Percentiles rank a stretch among this genome's conserved stretches.
Conservation (phyloP, 148 eudicot species). For the Dysphania ambrosioides region DNA sequence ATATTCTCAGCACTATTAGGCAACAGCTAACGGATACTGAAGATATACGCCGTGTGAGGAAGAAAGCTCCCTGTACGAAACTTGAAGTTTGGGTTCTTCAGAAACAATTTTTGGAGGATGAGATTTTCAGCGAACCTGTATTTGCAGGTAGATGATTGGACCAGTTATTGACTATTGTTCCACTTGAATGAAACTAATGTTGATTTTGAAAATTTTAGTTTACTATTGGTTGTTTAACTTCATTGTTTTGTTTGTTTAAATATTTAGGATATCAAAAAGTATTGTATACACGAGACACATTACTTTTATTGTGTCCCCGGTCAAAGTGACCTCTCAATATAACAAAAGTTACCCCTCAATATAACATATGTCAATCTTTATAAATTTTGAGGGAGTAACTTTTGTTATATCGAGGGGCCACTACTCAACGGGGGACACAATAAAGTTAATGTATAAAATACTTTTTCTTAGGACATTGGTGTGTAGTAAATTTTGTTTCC, state of each 20-base stretch:
- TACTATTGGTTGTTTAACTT: neutral
- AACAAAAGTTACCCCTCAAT: too few species aligned
- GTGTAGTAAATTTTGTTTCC: too few species aligned
- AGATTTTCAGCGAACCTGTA: slow-evolving; percentile 61
- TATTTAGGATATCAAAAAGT: too few species aligned
- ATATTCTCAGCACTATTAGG: slow-evolving; percentile 60
- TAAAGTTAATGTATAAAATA: too few species aligned
- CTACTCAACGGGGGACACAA: too few species aligned
- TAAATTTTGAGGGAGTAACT: too few species aligned
- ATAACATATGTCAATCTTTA: too few species aligned
- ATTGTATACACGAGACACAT: too few species aligned
- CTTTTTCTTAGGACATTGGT: too few species aligned
- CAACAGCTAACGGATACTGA: slow-evolving; percentile 73
- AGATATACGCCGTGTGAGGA: slow-evolving; percentile 83
- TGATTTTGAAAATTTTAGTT: neutral
- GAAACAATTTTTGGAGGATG: slow-evolving; percentile 70
- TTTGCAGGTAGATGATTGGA: slow-evolving; percentile 51
- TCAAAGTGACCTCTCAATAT: too few species aligned
- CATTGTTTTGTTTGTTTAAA: neutral
- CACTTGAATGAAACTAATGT: neutral
- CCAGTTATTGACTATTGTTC: neutral
- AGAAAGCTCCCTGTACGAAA: slow-evolving; percentile 93
- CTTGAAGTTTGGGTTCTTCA: slow-evolving; percentile 80
- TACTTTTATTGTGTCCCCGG: too few species aligned
- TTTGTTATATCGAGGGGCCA: too few species aligned